phyloP scores from a whole-genome alignment of 2,329 filamentous ascomycete species.

The Neoarthrinium moseri region DNA sequence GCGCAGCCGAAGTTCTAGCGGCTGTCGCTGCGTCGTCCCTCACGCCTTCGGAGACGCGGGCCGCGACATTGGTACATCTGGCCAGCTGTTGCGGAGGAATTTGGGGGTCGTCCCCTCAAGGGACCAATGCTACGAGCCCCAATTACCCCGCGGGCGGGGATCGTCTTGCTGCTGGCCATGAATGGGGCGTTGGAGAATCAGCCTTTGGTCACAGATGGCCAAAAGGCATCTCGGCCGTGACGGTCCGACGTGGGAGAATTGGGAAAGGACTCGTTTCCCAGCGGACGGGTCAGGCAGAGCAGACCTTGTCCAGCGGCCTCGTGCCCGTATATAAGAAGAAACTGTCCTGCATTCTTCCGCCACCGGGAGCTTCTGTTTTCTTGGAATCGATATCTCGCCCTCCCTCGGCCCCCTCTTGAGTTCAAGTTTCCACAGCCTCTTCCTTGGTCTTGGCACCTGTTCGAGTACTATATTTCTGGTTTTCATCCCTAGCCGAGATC shows the following conservation, averaged over 20 bases:
- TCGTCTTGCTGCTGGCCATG: background rate
- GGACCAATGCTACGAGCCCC: conserved; percentile 1
- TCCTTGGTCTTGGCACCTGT: conserved; percentile 3
- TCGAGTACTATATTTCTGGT: conserved; percentile 14
- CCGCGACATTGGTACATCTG: conserved; percentile 19
- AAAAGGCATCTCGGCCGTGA: conserved; percentile 42
- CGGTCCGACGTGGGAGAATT: conserved; percentile 50
- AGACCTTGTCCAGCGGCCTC: conserved; percentile 9
- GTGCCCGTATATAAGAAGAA: conserved; percentile 27
- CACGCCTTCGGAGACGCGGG: conserved; percentile 32
- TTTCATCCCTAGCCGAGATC: conserved; percentile 27
- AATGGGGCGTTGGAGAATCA: conserved; percentile 10
- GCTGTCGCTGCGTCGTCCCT: conserved; percentile 4
- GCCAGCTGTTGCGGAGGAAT: conserved; percentile 7
- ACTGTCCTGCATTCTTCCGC: background rate
- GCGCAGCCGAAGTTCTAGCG: conserved; percentile 16
- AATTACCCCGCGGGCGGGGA: conserved; percentile 33
- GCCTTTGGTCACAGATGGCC: conserved; percentile 9
- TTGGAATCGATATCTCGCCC: conserved; percentile 13
- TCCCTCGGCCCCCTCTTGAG: conserved; percentile 10
- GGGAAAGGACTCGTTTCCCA: conserved; percentile 27
- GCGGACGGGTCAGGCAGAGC: conserved; percentile 9
- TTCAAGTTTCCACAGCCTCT: background rate
- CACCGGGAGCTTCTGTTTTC: conserved; percentile 3
- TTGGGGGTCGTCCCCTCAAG: conserved; percentile 1